These are phyloP conservation scores for Coemansia sp. DNA, from an alignment of 192 early-diverging fungal species.

Conservation along the genomic window DNA sequence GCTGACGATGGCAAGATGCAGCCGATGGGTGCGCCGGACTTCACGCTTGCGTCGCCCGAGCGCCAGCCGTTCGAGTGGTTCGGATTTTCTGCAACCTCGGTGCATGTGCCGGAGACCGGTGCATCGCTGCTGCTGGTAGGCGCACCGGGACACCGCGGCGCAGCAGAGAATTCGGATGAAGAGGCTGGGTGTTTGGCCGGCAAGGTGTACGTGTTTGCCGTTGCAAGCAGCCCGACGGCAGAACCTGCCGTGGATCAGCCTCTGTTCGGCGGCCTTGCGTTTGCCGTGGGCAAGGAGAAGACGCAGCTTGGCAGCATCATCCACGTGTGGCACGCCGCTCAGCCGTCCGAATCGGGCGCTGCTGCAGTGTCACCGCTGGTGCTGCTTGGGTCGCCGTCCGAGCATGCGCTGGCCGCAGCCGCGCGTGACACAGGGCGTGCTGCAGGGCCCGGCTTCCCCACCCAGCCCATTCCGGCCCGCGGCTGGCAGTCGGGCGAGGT, in stretches of 20 bases:
- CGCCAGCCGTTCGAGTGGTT: conserved; percentile 56
- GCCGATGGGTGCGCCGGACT: conserved; percentile 30
- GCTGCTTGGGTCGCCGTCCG: conserved; percentile 49
- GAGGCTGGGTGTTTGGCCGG: conserved; percentile 41
- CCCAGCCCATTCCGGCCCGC: conserved; percentile 25
- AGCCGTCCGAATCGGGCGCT: background rate
- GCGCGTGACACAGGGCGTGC: background rate
- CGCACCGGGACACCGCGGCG: conserved; percentile 54
- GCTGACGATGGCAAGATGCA: background rate
- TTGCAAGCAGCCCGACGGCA: background rate
- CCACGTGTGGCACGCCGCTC: conserved; percentile 28
- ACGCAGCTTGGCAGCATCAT: conserved; percentile 53
- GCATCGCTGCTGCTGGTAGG: conserved; percentile 53
- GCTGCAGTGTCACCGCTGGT: conserved; percentile 11
- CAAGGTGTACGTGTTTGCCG: conserved; percentile 56
- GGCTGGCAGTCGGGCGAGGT: conserved; percentile 56
- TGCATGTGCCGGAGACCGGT: conserved; percentile 10
- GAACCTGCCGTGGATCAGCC: background rate
- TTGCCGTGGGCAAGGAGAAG: conserved; percentile 21
- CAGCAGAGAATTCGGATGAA: background rate
- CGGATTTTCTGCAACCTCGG: conserved; percentile 39
- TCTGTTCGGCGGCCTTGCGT: conserved; percentile 25
- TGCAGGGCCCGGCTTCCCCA: conserved; percentile 1
- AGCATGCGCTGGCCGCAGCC: conserved; percentile 21
- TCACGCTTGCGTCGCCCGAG: conserved; percentile 35